Percentiles rank a stretch among this genome's conserved stretches.
phyloP scores from a whole-genome alignment of 331 rosid genomes.

The Malus hybrid region DNA sequence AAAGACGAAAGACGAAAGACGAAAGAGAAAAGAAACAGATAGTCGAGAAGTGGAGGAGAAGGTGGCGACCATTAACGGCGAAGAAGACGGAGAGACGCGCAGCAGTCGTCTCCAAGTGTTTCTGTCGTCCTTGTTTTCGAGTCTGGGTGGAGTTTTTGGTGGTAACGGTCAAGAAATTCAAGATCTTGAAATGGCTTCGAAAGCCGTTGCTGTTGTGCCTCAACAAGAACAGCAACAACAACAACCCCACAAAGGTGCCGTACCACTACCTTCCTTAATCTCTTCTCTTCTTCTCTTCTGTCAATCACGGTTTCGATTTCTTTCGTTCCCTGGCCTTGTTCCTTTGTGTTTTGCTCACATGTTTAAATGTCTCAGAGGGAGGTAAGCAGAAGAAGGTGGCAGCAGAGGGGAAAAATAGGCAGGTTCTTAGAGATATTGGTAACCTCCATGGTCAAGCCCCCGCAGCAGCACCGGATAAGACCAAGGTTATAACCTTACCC shows the following conservation, averaged over 20 bases:
- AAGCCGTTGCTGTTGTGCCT: slow-evolving; percentile 28
- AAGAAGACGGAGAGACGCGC: slow-evolving; percentile 44
- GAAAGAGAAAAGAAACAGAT: neutral
- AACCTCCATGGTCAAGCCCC: slow-evolving; percentile 22
- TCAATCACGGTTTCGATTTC: too few relatives aligned
- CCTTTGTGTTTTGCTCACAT: too few relatives aligned
- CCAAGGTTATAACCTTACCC: slow-evolving; percentile 28
- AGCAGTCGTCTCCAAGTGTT: slow-evolving; percentile 62
- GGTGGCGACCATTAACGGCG: slow-evolving; percentile 56
- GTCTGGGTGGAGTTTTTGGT: slow-evolving; percentile 64
- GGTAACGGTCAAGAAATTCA: slow-evolving; percentile 28
- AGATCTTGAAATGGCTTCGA: slow-evolving; percentile 42
- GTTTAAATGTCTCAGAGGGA: slow-evolving; percentile 30
- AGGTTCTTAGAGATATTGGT: slow-evolving; percentile 71
- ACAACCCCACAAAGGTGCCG: too few relatives aligned
- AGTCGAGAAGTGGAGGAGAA: neutral
- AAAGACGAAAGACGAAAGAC: too few relatives aligned
- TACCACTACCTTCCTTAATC: too few relatives aligned
- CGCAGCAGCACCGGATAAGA: slow-evolving; percentile 34
- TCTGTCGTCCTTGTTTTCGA: slow-evolving; percentile 58
- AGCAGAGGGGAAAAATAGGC: slow-evolving; percentile 55
- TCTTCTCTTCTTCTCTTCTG: too few relatives aligned
- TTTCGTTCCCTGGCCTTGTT: too few relatives aligned
- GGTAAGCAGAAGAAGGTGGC: slow-evolving; percentile 41
- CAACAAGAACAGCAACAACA: slow-evolving; percentile 12